Conservation (phyloP, 73 alveolate genomes). For the Symbiodinium pilosum region DNA sequence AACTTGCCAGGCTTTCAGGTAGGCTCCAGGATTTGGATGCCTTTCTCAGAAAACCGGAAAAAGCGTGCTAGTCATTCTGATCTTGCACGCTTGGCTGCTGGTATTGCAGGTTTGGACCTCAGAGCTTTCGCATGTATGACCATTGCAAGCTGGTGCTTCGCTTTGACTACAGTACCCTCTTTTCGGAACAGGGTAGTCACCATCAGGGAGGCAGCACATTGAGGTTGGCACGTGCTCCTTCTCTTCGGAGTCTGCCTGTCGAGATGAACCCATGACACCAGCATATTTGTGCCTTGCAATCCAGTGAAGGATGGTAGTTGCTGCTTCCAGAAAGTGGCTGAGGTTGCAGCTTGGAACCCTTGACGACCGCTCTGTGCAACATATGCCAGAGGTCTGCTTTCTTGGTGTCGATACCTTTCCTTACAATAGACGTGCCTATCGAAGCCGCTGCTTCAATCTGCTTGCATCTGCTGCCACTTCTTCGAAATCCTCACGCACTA, state of each 20-base stretch:
- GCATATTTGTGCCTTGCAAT: too few species aligned
- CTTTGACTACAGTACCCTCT: too few species aligned
- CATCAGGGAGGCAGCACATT: not conserved
- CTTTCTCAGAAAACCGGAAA: not conserved
- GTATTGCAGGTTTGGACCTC: not conserved
- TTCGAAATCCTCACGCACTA: not conserved
- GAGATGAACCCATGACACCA: too few species aligned
- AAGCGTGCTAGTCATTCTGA: not conserved
- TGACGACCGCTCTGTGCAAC: slow-evolving; percentile 69
- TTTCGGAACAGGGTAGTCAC: too few species aligned
- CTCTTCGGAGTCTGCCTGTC: not conserved
- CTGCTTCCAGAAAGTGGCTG: not conserved
- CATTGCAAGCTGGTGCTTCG: too few species aligned
- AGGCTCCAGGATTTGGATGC: not conserved
- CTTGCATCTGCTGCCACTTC: not conserved
- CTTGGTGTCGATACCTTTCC: slow-evolving; percentile 78
- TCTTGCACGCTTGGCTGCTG: not conserved
- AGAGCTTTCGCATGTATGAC: too few species aligned
- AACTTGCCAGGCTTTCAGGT: too few species aligned
- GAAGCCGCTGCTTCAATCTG: not conserved
- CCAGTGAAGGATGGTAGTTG: too few species aligned
- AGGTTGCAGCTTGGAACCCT: not conserved
- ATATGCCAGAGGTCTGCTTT: slow-evolving; percentile 83
- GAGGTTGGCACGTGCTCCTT: not conserved
- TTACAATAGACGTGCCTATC: not conserved